These are phyloP conservation scores for Phaeomoniella chlamydospora DNA, from an alignment of 2,329 filamentous ascomycete genomes.

Conservation along the genomic window DNA sequence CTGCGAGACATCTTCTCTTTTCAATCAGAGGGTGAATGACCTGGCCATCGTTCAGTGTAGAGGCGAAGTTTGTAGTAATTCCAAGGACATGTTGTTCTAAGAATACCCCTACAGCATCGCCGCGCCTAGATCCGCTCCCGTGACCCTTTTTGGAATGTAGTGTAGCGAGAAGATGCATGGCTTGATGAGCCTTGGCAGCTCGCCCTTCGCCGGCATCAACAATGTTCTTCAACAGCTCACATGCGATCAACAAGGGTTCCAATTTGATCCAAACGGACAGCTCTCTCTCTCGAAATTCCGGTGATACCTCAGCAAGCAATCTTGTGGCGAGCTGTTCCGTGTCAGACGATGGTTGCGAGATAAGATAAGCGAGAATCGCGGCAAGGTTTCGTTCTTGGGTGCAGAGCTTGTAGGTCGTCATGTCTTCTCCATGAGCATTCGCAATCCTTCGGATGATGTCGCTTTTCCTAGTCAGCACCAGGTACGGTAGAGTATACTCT, in stretches of 20 bases:
- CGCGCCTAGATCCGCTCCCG: conserved; percentile 29
- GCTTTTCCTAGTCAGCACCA: conserved; percentile 63
- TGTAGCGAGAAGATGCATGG: conserved; percentile 33
- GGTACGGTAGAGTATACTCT: conserved; percentile 66
- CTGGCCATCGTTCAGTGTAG: conserved; percentile 56
- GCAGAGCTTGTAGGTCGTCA: conserved; percentile 45
- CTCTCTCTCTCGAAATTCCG: conserved; percentile 52
- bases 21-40: conserved; percentile 47
- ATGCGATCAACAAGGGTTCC: conserved; percentile 61
- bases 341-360: conserved; percentile 48
- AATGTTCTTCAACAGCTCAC: conserved; percentile 68
- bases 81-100: conserved; percentile 74
- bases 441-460: conserved; percentile 74
- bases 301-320: conserved; percentile 52
- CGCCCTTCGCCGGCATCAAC: conserved; percentile 48
- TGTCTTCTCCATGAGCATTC: conserved; percentile 42
- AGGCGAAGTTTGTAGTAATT: conserved; percentile 69
- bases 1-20: conserved; percentile 62
- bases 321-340: conserved; percentile 54
- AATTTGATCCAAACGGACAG: conserved; percentile 56
- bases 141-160: conserved; percentile 35
- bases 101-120: conserved; percentile 54
- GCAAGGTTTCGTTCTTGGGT: conserved; percentile 42
- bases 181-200: conserved; percentile 42
- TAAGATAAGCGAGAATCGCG: conserved; percentile 41